Percentiles rank a stretch among this genome's conserved stretches.
Conservation (phyloP, 2,329 filamentous ascomycete species). For the Fusarium mundagurra region DNA sequence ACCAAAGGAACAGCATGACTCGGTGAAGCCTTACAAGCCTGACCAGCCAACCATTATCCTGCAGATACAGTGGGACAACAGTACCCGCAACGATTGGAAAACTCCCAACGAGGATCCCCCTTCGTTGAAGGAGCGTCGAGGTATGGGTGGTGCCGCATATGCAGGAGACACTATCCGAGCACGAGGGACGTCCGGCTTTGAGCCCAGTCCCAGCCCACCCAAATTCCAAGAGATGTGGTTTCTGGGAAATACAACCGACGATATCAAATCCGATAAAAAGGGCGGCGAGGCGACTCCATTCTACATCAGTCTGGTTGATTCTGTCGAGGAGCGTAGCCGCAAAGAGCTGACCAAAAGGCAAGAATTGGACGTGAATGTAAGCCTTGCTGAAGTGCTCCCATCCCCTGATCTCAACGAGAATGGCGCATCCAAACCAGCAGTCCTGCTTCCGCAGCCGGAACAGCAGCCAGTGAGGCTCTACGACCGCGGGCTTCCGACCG, state of each 20-base stretch:
- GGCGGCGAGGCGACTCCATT: constrained; percentile 90
- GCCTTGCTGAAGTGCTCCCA: constrained; percentile 63
- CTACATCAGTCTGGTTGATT: constrained; percentile 77
- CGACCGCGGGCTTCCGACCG: constrained; percentile 80
- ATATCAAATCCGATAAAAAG: constrained; percentile 71
- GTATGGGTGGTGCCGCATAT: constrained; percentile 36
- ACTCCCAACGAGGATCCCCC: constrained; percentile 52
- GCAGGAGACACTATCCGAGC: constrained; percentile 38
- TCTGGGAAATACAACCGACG: constrained; percentile 86
- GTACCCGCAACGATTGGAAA: constrained; percentile 62
- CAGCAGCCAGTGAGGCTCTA: constrained; percentile 87
- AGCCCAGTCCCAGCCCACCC: constrained; percentile 66
- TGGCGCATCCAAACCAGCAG: constrained; percentile 77
- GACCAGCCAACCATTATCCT: constrained; percentile 83
- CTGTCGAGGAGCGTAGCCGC: constrained; percentile 50
- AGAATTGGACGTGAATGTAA: constrained; percentile 37
- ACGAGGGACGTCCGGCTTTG: constrained; percentile 47
- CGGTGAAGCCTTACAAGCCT: constrained; percentile 69
- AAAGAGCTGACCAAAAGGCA: constrained; percentile 40
- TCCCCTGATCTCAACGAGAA: constrained; percentile 70
- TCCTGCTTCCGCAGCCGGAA: constrained; percentile 74
- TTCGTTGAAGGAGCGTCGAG: constrained; percentile 38
- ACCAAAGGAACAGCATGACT: constrained; percentile 78
- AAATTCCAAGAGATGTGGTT: constrained; percentile 79
- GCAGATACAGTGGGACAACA: constrained; percentile 78